Conservation (phyloP, 2,329 filamentous ascomycete species). For the Cladosporium sphaerospermum region DNA sequence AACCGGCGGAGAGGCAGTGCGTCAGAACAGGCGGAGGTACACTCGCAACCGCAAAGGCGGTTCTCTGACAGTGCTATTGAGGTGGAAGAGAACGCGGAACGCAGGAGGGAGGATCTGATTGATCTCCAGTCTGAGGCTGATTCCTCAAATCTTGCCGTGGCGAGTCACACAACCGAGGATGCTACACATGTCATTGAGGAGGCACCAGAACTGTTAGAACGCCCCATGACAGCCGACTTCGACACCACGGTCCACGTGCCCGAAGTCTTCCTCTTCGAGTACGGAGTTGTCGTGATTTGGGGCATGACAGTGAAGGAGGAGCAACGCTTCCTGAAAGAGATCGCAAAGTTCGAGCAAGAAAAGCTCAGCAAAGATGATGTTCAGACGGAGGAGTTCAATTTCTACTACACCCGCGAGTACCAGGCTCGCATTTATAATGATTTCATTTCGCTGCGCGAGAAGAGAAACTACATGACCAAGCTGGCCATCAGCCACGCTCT, state of each 20-base stretch:
- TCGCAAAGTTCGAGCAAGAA: slow-evolving; percentile 88
- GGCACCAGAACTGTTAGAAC: slow-evolving; percentile 8
- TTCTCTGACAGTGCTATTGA: slow-evolving; percentile 69
- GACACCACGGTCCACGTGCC: slow-evolving; percentile 86
- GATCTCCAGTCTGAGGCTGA: slow-evolving; percentile 21
- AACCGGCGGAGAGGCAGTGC: slow-evolving; percentile 16
- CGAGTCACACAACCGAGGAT: slow-evolving; percentile 3
- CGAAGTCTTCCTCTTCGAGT: slow-evolving; percentile 93
- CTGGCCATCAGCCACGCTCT: slow-evolving; percentile 92
- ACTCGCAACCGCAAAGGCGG: slow-evolving; percentile 50
- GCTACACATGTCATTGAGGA: slow-evolving; percentile 1
- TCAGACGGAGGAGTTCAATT: slow-evolving; percentile 97
- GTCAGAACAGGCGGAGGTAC: slow-evolving; percentile 27
- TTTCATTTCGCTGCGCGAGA: slow-evolving; percentile 91
- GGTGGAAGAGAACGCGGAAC: slow-evolving; percentile 47
- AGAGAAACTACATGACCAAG: slow-evolving; percentile 97
- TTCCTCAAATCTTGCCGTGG: not conserved
- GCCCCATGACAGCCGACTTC: slow-evolving; percentile 57
- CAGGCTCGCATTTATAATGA: slow-evolving; percentile 99
- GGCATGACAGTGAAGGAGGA: slow-evolving; percentile 91
- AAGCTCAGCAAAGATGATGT: slow-evolving; percentile 83
- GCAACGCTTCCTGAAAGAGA: slow-evolving; percentile 83
- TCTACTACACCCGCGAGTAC: slow-evolving; percentile 97
- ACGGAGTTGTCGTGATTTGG: slow-evolving; percentile 97
- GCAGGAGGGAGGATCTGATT: slow-evolving; percentile 32